Base-by-base conservation (phyloP, 75 land plant genomes). In the Pinus taeda region DNA sequence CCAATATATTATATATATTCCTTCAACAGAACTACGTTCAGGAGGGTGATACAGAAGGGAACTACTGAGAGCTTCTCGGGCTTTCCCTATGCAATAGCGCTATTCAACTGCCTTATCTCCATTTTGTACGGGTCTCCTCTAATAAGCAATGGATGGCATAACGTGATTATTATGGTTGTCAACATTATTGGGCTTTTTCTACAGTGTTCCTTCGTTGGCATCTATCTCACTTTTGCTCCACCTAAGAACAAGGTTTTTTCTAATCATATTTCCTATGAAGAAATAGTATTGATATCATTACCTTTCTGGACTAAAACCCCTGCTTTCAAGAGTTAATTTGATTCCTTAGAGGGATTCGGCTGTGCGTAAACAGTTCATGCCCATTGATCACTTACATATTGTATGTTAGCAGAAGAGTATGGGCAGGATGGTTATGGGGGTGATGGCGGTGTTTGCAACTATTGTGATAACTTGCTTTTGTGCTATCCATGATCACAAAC, bases 361-460 rank as follows among this genome's bases (percentile, higher is more conserved):
- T 39, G 4, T 39, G 42, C 1, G 53, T 49, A 49, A 49, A 8
- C 11, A 8, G 12, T 49, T 49, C 0, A 45, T 45, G 49, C 6
- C 53, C 53, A 49, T 49, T 49, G 1, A 8, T 49, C 11, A 49
- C 11, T 45, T 45, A 45, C 6, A 45, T 45, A 45, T 45, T 45
- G 49, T 6, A 5, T 60, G 61, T 60, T 18, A 0, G 24, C 57
- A 71, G 74, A 71, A 42, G 24, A 71, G 21, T 15, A 53, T 71
- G 15, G 55, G 42, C 24, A n/a, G 5, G 14, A n/a, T 71, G 5
- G 57, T 79, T 21, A 14, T 59, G 33, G 39, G 37, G 6, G 75
- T 29, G 59, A 24, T 73, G 2, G n/a, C 33, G 9, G 42, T 79
- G 26, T 71, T 72, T 72, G 80, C 62, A 9, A 17, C 45, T 22